Conservation (phyloP, 768 basidiomycete genomes). For the Leccinum imitatum region DNA sequence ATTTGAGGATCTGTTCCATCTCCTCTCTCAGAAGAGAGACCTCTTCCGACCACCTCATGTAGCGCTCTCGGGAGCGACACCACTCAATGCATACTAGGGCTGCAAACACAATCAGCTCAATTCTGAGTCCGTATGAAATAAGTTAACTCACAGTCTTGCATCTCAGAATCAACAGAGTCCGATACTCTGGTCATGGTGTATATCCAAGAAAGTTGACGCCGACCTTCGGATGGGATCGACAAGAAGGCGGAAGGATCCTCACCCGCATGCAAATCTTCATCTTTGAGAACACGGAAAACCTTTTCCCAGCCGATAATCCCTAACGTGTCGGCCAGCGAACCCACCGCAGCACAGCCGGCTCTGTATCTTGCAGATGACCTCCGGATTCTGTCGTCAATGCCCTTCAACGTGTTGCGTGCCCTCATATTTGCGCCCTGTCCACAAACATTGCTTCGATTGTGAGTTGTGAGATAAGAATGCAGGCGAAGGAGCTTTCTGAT, state of each 20-base stretch:
- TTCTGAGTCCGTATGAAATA: not conserved
- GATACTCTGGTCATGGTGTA: not conserved
- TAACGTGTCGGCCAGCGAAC: not conserved
- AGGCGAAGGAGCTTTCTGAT: not conserved
- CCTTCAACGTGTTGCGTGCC: not conserved
- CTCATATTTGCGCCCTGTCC: not conserved
- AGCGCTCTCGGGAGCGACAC: not conserved
- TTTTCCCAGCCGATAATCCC: not conserved
- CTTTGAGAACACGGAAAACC: not conserved
- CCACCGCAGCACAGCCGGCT: not conserved
- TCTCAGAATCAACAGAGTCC: not conserved
- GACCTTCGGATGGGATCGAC: not conserved
- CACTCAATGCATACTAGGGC: not conserved
- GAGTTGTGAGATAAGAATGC: not conserved
- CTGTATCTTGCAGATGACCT: not conserved
- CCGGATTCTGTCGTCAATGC: not conserved
- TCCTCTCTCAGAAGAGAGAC: not conserved
- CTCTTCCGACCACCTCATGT: not conserved
- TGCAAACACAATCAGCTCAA: not conserved
- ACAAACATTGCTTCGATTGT: too few species aligned
- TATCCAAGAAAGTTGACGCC: too few species aligned
- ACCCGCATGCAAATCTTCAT: not conserved
- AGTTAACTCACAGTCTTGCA: not conserved
- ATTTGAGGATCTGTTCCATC: not conserved
- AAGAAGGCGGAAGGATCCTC: not conserved